phyloP scores from a whole-genome alignment of 225 moss, liverwort and hornwort genomes.

The Climacium dendroides region DNA sequence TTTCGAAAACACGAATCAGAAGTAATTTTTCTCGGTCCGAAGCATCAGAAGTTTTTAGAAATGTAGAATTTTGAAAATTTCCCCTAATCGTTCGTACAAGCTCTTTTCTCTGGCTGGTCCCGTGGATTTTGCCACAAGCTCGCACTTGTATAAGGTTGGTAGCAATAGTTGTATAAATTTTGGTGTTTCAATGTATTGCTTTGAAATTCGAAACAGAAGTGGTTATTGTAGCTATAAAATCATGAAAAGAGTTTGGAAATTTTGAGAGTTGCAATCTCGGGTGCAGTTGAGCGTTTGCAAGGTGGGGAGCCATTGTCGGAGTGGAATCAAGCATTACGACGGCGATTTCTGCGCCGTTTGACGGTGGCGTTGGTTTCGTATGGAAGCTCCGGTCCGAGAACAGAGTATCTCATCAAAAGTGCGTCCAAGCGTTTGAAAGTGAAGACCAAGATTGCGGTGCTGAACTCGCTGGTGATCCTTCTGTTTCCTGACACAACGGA shows the following conservation, averaged over 20 bases:
- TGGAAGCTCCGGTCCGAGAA: conserved; percentile 53
- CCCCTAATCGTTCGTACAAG: background rate
- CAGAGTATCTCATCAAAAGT: conserved; percentile 44
- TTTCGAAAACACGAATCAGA: background rate
- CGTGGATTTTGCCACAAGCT: background rate
- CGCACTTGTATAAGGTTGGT: background rate
- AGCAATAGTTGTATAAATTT: background rate
- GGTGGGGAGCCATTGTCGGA: conserved; percentile 21
- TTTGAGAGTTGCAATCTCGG: background rate
- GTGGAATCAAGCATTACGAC: conserved; percentile 4
- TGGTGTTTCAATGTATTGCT: background rate
- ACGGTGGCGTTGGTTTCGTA: conserved; percentile 38
- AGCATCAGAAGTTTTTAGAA: background rate
- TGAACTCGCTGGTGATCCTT: conserved; percentile 27
- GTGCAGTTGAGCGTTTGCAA: conserved; percentile 15
- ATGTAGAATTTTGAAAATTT: background rate
- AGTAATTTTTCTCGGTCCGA: background rate
- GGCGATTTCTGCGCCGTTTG: conserved; percentile 39
- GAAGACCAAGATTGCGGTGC: conserved; percentile 44
- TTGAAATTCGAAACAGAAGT: background rate
- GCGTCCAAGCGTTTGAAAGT: conserved; percentile 43
- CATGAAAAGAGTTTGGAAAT: background rate
- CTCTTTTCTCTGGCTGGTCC: background rate
- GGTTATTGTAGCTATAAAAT: background rate
- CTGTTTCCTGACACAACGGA: conserved; percentile 23